Evolutionary conservation across 2,329 filamentous ascomycete species (phyloP).

Genomic region (Ceratocystis variospora): DNA sequence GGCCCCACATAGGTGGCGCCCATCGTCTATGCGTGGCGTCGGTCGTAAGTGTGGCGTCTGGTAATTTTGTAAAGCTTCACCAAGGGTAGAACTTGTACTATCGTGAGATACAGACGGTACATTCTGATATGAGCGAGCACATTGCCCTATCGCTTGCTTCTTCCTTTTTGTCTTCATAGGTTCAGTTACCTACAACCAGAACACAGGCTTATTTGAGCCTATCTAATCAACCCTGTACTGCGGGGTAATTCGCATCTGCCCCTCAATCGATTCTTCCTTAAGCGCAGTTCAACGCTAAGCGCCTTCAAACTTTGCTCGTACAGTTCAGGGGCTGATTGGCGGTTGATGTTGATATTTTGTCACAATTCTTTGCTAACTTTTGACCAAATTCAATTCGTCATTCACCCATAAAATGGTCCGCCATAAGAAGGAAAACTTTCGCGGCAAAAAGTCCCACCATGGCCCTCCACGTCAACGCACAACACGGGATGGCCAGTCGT

Average conservation of each 20-base stretch:
- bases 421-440: conserved; percentile 81
- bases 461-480: conserved; percentile 43
- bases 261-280: conserved; percentile 12
- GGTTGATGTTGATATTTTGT: not conserved
- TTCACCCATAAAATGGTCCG: conserved; percentile 54
- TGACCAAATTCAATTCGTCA: not conserved
- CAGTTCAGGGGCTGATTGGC: not conserved
- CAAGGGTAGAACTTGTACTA: not conserved
- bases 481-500: conserved; percentile 31
- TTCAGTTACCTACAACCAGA: not conserved
- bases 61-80: not conserved
- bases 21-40: not conserved
- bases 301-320: not conserved
- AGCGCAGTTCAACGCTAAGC: not conserved
- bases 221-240: not conserved
- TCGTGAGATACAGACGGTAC: too few species aligned
- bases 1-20: conserved; percentile 3
- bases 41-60: not conserved
- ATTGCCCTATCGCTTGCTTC: too few species aligned
- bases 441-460: conserved; percentile 56
- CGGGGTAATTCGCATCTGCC: conserved; percentile 16
- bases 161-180: not conserved
- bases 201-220: not conserved
- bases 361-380: not conserved
- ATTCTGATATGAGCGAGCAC: too few species aligned